Evolutionary conservation across 768 basidiomycete genomes (phyloP).

Genomic region (Fistulinella prunicolor): DNA sequence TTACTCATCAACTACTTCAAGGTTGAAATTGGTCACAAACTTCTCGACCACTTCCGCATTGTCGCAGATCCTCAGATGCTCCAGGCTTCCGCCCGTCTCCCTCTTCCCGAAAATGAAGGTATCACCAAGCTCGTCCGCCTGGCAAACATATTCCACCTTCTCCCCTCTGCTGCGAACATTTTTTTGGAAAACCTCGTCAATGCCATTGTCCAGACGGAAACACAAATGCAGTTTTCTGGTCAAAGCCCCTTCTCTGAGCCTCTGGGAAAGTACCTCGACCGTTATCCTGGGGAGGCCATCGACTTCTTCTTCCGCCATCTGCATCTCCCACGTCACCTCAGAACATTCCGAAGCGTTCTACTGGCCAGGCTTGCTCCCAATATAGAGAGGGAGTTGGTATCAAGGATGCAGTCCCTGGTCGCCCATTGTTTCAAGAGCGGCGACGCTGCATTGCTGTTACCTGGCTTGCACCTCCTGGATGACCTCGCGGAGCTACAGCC

Average conservation of each 20-base stretch:
- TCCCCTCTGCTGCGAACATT: conserved; percentile 89
- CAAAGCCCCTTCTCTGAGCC: conserved; percentile 92
- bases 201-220: conserved; percentile 87
- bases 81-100: conserved; percentile 71
- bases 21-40: conserved; percentile 96
- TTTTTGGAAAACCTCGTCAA: conserved; percentile 89
- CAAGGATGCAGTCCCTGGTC: conserved; percentile 54
- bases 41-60: conserved; percentile 92
- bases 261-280: conserved; percentile 85
- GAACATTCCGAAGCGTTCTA: conserved; percentile 81
- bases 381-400: conserved; percentile 64
- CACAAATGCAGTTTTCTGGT: conserved; percentile 85
- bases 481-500: conserved; percentile 71
- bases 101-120: conserved; percentile 82
- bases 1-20: conserved; percentile 99
- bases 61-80: conserved; percentile 90
- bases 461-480: conserved; percentile 71
- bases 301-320: conserved; percentile 82
- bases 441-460: conserved; percentile 52
- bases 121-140: conserved; percentile 93
- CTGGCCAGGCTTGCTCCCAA: conserved; percentile 76
- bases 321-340: conserved; percentile 73
- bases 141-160: conserved; percentile 94
- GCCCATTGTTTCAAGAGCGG: conserved; percentile 47
- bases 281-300: conserved; percentile 82